Percentiles rank a stretch among this genome's conserved stretches.
Conservation (phyloP, 148 eudicot species). For the Rheum nobile region DNA sequence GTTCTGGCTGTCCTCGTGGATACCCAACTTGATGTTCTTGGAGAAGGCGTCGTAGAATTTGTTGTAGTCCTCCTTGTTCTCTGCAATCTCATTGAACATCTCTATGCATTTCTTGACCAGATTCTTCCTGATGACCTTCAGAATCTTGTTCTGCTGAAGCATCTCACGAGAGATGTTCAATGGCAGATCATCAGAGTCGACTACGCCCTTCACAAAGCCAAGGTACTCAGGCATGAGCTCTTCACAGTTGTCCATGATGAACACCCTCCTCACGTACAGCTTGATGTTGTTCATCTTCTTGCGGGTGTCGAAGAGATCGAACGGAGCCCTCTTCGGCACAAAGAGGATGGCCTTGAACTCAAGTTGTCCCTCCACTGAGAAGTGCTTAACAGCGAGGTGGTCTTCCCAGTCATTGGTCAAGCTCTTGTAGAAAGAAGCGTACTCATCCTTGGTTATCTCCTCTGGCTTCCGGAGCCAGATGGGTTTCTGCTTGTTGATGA, state of each 20-base stretch:
- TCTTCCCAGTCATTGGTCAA: conserved; percentile 92
- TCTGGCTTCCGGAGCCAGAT: conserved; percentile 90
- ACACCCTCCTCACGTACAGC: conserved; percentile 89
- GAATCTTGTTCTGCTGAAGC: conserved; percentile 90
- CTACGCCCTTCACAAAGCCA: conserved; percentile 85
- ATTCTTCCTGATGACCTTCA: conserved; percentile 88
- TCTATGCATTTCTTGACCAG: conserved; percentile 89
- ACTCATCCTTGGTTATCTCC: conserved; percentile 83
- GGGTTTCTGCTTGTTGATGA: conserved; percentile 85
- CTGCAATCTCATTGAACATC: conserved; percentile 86
- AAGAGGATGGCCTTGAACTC: conserved; percentile 82
- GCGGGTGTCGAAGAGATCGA: conserved; percentile 74
- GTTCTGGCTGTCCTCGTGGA: conserved; percentile 88
- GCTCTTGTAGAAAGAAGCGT: conserved; percentile 90
- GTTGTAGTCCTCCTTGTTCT: conserved; percentile 85
- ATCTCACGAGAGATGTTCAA: conserved; percentile 87
- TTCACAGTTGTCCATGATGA: conserved; percentile 90
- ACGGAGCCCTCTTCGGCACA: conserved; percentile 79
- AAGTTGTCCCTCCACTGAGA: conserved; percentile 84
- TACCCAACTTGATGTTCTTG: conserved; percentile 75
- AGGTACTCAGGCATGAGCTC: conserved; percentile 91
- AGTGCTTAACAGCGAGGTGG: conserved; percentile 86
- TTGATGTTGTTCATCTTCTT: conserved; percentile 89
- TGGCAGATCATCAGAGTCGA: conserved; percentile 84
- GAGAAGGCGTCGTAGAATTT: conserved; percentile 88